Conservation (phyloP, 257 asterid genomes). For the Lantana camara region DNA sequence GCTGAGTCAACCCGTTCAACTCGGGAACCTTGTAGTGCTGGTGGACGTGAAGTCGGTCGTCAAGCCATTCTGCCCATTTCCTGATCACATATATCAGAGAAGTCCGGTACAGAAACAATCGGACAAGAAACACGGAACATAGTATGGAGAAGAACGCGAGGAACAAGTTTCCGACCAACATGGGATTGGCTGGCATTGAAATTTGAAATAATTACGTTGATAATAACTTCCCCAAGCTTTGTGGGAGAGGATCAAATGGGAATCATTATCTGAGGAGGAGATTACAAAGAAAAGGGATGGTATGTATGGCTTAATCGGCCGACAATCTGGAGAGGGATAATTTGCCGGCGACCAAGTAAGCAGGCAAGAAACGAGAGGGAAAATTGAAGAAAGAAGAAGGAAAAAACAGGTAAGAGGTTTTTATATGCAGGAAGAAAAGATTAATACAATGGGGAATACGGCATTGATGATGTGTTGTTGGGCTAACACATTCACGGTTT, state of each 20-base stretch:
- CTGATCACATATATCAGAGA: constrained; percentile 42
- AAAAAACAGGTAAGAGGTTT: background rate
- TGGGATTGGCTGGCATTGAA: background rate
- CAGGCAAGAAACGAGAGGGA: background rate
- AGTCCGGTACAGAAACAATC: constrained; percentile 42
- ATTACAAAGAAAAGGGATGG: no score
- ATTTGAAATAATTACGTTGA: no score
- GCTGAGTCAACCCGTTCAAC: constrained; percentile 43
- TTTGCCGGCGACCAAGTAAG: constrained; percentile 9
- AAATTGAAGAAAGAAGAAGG: background rate
- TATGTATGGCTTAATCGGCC: no score
- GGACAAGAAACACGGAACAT: constrained; percentile 28
- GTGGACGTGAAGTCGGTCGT: constrained; percentile 53
- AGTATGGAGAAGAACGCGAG: background rate
- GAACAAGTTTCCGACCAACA: constrained; percentile 29
- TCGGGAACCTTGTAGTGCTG: constrained; percentile 54
- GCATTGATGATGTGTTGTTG: no score
- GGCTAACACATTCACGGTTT: no score
- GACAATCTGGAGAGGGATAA: background rate
- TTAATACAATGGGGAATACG: no score
- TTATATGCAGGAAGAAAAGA: background rate
- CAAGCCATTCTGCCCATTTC: constrained; percentile 40
- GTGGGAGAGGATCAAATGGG: no score
- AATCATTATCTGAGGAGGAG: background rate
- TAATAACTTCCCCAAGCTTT: no score